These are phyloP conservation scores for Cutaneotrichosporon dermatis DNA, from an alignment of 1,284 basidiomycete genomes.

Conservation along the genomic window DNA sequence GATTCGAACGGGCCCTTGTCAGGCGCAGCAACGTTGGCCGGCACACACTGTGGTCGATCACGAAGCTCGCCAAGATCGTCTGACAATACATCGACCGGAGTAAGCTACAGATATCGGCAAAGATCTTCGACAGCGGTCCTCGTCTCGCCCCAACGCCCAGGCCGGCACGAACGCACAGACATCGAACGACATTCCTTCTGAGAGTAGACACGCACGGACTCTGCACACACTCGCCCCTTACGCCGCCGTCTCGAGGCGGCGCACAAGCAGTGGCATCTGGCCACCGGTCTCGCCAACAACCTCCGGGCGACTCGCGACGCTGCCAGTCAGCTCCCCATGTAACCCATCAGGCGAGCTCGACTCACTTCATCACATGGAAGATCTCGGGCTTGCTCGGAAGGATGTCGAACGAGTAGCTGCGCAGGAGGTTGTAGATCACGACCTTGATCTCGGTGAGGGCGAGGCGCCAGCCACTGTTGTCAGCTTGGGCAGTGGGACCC, in stretches of 20 bases:
- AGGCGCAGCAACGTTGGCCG: too few species aligned
- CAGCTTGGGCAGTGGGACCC: not conserved
- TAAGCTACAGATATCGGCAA: too few species aligned
- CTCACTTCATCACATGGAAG: constrained; percentile 13
- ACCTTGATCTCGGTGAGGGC: constrained; percentile 61
- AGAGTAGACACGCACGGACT: too few species aligned
- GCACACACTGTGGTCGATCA: too few species aligned
- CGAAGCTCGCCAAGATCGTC: too few species aligned
- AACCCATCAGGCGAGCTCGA: not conserved
- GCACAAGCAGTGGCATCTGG: constrained; percentile 17
- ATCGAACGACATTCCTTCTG: too few species aligned
- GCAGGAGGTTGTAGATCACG: constrained; percentile 55
- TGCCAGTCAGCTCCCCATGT: not conserved
- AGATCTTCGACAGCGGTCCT: too few species aligned
- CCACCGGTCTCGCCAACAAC: constrained; percentile 14
- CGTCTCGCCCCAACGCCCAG: too few species aligned
- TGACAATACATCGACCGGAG: too few species aligned
- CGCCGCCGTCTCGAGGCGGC: not conserved
- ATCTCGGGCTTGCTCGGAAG: constrained; percentile 39
- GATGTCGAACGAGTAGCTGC: constrained; percentile 55
- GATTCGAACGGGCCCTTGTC: too few species aligned
- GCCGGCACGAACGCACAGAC: too few species aligned
- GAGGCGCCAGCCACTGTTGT: constrained; percentile 56
- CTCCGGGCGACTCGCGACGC: constrained; percentile 9
- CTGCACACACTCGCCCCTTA: too few species aligned